Conservation (phyloP, 2,329 filamentous ascomycete species). For the Penicillium expansum region DNA sequence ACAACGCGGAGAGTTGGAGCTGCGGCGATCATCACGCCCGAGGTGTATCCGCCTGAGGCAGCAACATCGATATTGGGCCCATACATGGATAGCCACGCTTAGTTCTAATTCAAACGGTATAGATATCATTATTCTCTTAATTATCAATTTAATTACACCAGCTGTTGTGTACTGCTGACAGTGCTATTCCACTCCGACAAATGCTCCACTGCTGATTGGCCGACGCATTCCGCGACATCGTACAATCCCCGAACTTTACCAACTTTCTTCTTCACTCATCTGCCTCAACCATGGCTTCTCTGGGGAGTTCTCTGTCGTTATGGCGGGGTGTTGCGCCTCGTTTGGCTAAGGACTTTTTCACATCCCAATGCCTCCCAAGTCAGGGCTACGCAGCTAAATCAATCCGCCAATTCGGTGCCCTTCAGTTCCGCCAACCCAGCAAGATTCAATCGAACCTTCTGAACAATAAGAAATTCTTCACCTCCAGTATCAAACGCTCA, state of each 20-base stretch:
- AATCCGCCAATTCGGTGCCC: slow-evolving; percentile 30
- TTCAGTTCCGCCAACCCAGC: slow-evolving; percentile 27
- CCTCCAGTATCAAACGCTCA: slow-evolving; percentile 24
- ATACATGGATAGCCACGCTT: not conserved
- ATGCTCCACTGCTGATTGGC: slow-evolving; percentile 24
- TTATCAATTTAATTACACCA: not conserved
- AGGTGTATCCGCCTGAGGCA: slow-evolving; percentile 26
- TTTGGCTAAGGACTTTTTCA: slow-evolving; percentile 40
- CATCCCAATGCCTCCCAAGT: slow-evolving; percentile 42
- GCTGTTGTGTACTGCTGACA: not conserved
- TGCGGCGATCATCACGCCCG: slow-evolving; percentile 12
- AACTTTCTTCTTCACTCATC: slow-evolving; percentile 13
- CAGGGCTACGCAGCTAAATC: slow-evolving; percentile 31
- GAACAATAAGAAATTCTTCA: slow-evolving; percentile 28
- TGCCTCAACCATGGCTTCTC: slow-evolving; percentile 32
- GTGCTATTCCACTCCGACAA: slow-evolving; percentile 9
- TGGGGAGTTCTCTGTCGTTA: slow-evolving; percentile 31
- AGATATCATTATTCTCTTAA: not conserved
- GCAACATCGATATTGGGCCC: not conserved
- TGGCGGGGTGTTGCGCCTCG: slow-evolving; percentile 38
- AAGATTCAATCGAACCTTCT: slow-evolving; percentile 27
- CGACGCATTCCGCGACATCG: slow-evolving; percentile 12
- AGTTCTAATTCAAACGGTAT: not conserved
- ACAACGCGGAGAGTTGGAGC: slow-evolving; percentile 12
- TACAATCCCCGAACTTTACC: slow-evolving; percentile 18